Conservation (phyloP, 805 yeast genomes). For the Candida tallmaniae region DNA sequence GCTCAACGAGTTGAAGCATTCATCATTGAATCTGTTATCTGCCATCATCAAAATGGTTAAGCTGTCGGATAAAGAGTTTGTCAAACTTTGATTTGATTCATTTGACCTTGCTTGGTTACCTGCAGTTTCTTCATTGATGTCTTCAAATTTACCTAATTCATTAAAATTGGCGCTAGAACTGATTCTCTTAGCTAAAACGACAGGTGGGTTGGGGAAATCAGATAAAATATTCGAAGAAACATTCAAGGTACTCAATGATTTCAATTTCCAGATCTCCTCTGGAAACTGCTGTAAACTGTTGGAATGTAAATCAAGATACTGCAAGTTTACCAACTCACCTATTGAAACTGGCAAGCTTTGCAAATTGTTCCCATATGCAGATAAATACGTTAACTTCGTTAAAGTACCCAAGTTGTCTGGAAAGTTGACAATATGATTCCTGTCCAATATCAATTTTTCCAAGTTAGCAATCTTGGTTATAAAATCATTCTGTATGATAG, state of each 20-base stretch:
- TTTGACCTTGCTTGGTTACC: neutral
- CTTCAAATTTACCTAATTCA: conserved; percentile 1
- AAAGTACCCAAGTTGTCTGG: conserved; percentile 67
- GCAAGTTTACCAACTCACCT: conserved; percentile 54
- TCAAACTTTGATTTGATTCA: no score
- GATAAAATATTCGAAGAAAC: conserved; percentile 69
- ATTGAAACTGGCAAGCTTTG: conserved; percentile 65
- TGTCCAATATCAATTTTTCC: conserved; percentile 71
- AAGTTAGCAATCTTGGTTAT: conserved; percentile 58
- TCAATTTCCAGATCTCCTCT: conserved; percentile 60
- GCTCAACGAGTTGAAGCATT: conserved; percentile 64
- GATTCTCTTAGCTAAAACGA: conserved; percentile 26
- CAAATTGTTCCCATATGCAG: conserved; percentile 70
- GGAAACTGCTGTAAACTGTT: conserved; percentile 74
- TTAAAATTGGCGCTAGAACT: conserved; percentile 25
- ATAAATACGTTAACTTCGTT: conserved; percentile 56
- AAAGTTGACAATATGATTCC: conserved; percentile 72
- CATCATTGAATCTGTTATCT: conserved; percentile 81
- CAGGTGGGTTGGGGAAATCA: conserved; percentile 51
- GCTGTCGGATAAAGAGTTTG: conserved; percentile 41
- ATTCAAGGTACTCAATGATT: conserved; percentile 55
- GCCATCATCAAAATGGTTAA: conserved; percentile 61
- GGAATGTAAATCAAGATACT: conserved; percentile 72
- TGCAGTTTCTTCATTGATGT: conserved; percentile 4
- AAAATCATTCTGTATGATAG: conserved; percentile 64